Percentiles rank a stretch among this genome's conserved stretches.
phyloP scores from a whole-genome alignment of 164 flowering plant genomes.

The Magnolia changhungtana region DNA sequence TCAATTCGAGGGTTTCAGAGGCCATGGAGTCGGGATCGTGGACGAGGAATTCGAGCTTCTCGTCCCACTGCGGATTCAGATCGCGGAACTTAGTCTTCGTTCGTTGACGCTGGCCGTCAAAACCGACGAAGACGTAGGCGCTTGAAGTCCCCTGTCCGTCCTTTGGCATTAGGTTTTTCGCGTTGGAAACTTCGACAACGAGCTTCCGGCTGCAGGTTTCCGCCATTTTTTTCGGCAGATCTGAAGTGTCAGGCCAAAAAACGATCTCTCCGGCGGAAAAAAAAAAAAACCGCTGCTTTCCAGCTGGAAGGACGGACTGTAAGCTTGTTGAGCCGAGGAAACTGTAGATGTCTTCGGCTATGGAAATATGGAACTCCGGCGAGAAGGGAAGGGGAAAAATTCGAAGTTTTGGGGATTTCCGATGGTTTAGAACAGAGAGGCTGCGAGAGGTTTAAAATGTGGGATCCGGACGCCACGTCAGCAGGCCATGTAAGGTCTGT shows the following conservation, averaged over 20 bases:
- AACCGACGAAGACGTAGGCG: slow-evolving; percentile 76
- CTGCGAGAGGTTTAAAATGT: background rate
- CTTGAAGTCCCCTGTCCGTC: slow-evolving; percentile 97
- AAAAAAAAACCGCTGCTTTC: background rate
- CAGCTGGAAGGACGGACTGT: background rate
- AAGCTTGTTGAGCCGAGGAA: background rate
- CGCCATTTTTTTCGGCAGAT: slow-evolving; percentile 27
- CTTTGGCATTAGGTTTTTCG: slow-evolving; percentile 88
- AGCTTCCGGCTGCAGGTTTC: slow-evolving; percentile 47
- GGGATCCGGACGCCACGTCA: slow-evolving; percentile 24
- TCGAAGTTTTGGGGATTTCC: background rate
- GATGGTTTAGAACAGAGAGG: background rate
- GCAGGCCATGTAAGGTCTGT: slow-evolving; percentile 19
- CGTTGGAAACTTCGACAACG: slow-evolving; percentile 67
- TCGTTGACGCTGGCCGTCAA: slow-evolving; percentile 79
- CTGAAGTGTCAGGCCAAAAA: background rate
- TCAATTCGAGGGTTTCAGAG: slow-evolving; percentile 59
- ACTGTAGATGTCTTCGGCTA: background rate
- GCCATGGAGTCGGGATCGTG: slow-evolving; percentile 59
- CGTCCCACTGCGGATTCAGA: slow-evolving; percentile 92
- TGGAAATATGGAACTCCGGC: background rate
- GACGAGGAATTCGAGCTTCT: slow-evolving; percentile 70
- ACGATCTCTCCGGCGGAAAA: background rate
- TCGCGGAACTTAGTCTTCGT: slow-evolving; percentile 71
- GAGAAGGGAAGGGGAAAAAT: background rate